Evolutionary conservation across 495 filamentous ascomycete species (phyloP), one percentile per base, ranked within the genome.

Genomic region (Neurospora tetraspora): DNA sequence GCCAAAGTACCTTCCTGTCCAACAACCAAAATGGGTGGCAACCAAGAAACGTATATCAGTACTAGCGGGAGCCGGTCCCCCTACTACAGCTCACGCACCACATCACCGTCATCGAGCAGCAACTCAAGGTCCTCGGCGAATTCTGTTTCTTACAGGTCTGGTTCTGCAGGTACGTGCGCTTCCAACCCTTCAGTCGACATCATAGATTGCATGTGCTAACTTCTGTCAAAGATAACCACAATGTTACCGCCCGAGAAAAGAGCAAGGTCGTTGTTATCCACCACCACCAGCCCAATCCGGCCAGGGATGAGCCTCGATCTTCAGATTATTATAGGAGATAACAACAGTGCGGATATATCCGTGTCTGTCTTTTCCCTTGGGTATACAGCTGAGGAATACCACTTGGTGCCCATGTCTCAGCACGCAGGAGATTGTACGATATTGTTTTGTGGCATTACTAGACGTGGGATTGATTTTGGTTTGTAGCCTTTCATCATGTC

Each of bases 251-350:
- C 27, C 23, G 16, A 34, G 7, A 27, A 27, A 65, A 65, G 10
- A 3, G 39, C 11, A 31, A 12, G n/a, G n/a, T 59, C 34, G 68
- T 74, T 20, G 37, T 78, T 18, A 70, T 78, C 42, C 43, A 77
- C 10, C 76, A 78, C 34, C 27, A 74, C 68, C 71, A 70, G 11
- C 18, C 72, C 27, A 77, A 73, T 61, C 42, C 74, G 0, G 65
- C 68, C 65, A 61, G 43, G 9, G 71, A 75, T n/a, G 75, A 77
- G 68, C 75, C 77, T 3, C 73, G 68, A 34, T 68, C 77, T 3
- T 77, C 71, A 4, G 72, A 77, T 20, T 43, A 42, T 38, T n/a
- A 61, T 31, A 61, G 27, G 5, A 65, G 53, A 36, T 65, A 18
- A 65, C 14, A 9, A 7, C 31, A 14, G 23, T 31, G 20, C 20